phyloP scores from a whole-genome alignment of 2,329 filamentous ascomycete species.

The Penicillium sp. region DNA sequence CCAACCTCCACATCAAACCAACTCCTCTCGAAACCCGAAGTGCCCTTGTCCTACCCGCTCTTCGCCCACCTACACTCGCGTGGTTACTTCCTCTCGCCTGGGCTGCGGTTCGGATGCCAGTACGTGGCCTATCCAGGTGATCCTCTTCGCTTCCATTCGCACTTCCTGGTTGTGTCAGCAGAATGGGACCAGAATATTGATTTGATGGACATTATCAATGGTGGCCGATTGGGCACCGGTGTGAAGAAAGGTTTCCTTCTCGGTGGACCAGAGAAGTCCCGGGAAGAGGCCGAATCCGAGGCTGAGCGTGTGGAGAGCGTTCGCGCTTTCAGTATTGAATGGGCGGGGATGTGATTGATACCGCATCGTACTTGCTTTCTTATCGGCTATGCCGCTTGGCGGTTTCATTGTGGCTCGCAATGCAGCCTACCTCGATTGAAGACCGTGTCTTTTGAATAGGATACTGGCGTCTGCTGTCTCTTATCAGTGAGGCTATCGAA shows the following conservation, averaged over 20 bases:
- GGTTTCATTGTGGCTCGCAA: background rate
- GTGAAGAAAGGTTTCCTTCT: conserved; percentile 95
- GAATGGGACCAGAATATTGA: conserved; percentile 85
- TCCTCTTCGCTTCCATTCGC: conserved; percentile 88
- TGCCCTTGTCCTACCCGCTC: conserved; percentile 61
- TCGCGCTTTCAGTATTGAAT: conserved; percentile 80
- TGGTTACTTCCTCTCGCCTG: conserved; percentile 85
- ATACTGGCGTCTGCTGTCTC: background rate
- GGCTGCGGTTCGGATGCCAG: conserved; percentile 87
- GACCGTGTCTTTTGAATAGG: background rate
- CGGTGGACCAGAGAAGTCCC: conserved; percentile 58
- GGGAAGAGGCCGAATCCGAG: conserved; percentile 35
- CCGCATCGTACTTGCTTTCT: background rate
- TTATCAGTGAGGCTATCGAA: background rate
- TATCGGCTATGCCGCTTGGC: background rate
- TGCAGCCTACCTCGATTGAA: background rate
- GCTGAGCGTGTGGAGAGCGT: conserved; percentile 40
- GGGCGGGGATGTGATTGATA: conserved; percentile 74
- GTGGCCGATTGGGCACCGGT: conserved; percentile 81
- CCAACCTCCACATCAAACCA: conserved; percentile 22
- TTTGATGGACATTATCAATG: conserved; percentile 77
- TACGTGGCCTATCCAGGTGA: conserved; percentile 96
- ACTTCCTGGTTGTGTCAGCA: conserved; percentile 80
- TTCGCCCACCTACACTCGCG: conserved; percentile 73
- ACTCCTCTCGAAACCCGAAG: conserved; percentile 31